Percentiles rank a stretch among this genome's conserved stretches.
phyloP scores from a whole-genome alignment of 768 basidiomycete genomes.

The Lentinula sp. region DNA sequence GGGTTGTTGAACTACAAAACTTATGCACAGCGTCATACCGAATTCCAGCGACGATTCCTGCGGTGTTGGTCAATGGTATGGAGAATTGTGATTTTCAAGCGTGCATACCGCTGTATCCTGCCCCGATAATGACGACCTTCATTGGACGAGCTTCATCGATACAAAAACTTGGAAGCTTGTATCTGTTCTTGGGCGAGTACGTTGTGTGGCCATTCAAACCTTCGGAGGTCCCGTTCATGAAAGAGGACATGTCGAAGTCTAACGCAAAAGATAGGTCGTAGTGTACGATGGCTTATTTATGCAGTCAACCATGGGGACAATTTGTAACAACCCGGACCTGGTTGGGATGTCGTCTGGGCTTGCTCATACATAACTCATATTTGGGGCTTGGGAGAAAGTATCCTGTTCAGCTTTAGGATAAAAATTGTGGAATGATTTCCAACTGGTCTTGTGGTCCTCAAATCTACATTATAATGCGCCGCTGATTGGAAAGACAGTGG shows the following conservation, averaged over 20 bases:
- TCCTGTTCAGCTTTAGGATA: neutral
- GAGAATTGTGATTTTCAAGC: neutral
- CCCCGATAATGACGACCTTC: conserved; percentile 50
- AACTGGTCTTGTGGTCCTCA: neutral
- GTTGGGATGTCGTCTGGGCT: neutral
- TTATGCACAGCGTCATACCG: conserved; percentile 24
- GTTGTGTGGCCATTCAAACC: neutral
- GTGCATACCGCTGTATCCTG: conserved; percentile 48
- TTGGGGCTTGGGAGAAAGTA: neutral
- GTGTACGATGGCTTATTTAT: neutral
- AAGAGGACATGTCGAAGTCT: neutral
- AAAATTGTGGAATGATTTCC: neutral
- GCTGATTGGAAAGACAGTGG: neutral
- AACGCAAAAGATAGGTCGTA: neutral
- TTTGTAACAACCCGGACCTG: neutral
- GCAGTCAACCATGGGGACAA: neutral
- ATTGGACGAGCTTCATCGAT: conserved; percentile 51
- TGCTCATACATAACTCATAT: too few relatives aligned
- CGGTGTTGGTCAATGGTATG: neutral
- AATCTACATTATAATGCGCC: neutral
- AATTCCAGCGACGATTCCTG: conserved; percentile 51
- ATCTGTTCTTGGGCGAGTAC: neutral
- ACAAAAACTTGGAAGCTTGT: conserved; percentile 33
- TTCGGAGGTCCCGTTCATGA: neutral
- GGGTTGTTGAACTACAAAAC: too few relatives aligned